Percentiles rank a stretch among this genome's conserved stretches.
Conservation (phyloP, 768 basidiomycete genomes). For the Auriscalpium orientale region DNA sequence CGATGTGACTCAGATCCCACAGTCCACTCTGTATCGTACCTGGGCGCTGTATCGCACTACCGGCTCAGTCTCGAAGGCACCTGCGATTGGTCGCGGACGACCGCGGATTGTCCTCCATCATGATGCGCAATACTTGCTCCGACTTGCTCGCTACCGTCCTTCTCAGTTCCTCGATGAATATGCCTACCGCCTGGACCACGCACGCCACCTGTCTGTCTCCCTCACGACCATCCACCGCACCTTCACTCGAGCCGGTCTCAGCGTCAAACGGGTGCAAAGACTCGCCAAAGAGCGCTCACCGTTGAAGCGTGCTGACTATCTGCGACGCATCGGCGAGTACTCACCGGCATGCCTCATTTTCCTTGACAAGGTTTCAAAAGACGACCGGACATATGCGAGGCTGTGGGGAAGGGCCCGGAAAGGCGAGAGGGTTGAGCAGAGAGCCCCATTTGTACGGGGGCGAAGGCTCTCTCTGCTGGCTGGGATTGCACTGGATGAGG, state of each 20-base stretch:
- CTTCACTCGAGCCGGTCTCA: conserved; percentile 10
- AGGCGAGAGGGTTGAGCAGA: conserved; percentile 14
- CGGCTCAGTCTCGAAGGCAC: conserved; percentile 13
- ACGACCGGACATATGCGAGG: conserved; percentile 19
- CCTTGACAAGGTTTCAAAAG: conserved; percentile 25
- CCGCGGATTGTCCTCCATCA: conserved; percentile 9
- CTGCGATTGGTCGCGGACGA: conserved; percentile 14
- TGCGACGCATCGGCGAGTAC: conserved; percentile 16
- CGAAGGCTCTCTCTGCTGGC: conserved; percentile 16
- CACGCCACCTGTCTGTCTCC: conserved; percentile 10
- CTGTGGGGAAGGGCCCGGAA: conserved; percentile 15
- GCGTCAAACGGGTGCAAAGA: conserved; percentile 18
- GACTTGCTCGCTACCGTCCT: conserved; percentile 15
- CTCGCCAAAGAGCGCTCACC: conserved; percentile 19
- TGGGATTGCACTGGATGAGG: conserved; percentile 17
- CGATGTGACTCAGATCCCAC: conserved; percentile 9
- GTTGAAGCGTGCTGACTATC: conserved; percentile 12
- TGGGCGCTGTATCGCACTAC: background rate
- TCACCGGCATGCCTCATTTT: conserved; percentile 7
- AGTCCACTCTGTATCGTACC: background rate
- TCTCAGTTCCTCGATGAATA: conserved; percentile 20
- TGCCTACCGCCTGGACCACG: background rate
- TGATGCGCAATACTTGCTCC: conserved; percentile 15
- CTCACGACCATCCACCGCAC: conserved; percentile 18
- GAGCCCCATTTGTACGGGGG: conserved; percentile 17